These are phyloP conservation scores for Ceriops zippeliana DNA, from an alignment of 345 rosid genomes.

Conservation along the genomic window DNA sequence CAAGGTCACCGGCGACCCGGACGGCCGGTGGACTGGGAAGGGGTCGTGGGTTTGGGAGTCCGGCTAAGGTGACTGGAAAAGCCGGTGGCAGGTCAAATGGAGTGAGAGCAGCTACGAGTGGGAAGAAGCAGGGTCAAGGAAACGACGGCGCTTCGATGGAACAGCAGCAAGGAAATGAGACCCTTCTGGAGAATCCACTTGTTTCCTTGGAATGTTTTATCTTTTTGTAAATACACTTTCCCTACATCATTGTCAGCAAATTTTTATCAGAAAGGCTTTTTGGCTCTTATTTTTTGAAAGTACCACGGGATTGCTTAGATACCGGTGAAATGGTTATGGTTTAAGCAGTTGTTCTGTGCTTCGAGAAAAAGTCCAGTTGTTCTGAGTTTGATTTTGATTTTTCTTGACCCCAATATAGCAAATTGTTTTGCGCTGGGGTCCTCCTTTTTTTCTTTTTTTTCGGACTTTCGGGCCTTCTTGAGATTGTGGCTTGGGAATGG, in stretches of 20 bases:
- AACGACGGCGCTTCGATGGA: conserved; percentile 23
- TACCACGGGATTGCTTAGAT: too few species aligned
- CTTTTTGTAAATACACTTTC: conserved; percentile 55
- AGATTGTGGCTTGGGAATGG: too few species aligned
- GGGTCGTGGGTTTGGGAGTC: conserved; percentile 6
- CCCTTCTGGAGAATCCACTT: too few species aligned
- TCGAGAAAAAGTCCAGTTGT: too few species aligned
- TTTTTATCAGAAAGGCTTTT: conserved; percentile 49
- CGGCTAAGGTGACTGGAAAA: conserved; percentile 15
- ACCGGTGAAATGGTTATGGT: too few species aligned
- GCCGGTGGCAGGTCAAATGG: conserved; percentile 21
- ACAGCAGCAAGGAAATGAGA: background rate
- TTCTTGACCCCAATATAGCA: too few species aligned
- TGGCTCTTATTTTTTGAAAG: too few species aligned
- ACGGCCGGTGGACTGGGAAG: conserved; percentile 3
- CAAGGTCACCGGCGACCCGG: conserved; percentile 17
- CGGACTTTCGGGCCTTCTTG: too few species aligned
- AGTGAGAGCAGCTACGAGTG: conserved; percentile 7
- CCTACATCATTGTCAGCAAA: conserved; percentile 49
- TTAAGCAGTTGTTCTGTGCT: too few species aligned
- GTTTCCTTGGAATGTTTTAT: conserved; percentile 26
- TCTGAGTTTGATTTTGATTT: too few species aligned
- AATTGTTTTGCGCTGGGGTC: too few species aligned
- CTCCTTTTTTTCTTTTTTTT: too few species aligned
- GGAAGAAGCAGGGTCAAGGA: conserved; percentile 11